Evolutionary conservation across 768 basidiomycete genomes (phyloP), one percentile per base, ranked within the genome.

Genomic region (Termitomyces sp.): DNA sequence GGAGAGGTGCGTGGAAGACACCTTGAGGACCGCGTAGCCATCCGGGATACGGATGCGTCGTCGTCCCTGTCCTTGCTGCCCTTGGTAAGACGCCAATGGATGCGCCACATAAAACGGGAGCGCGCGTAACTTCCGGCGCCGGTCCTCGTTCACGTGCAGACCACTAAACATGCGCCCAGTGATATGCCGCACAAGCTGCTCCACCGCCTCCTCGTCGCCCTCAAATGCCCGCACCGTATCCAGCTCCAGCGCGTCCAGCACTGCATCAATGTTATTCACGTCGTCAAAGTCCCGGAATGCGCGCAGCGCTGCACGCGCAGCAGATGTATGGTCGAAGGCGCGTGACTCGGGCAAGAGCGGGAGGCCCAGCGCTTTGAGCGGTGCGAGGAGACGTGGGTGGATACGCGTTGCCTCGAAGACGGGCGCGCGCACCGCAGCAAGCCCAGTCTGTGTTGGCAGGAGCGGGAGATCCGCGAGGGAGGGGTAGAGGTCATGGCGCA

Each of bases 361-460:
- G 1, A 79, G 58, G 0, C 71, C 71, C 1, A 78, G 57, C 8
- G 55, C 43, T 35, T 64, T 60, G 14, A 78, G 64, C 7, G 64
- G 55, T 2, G 55, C 43, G 2, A 68, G 54, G 10, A 66, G 59
- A 1, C 52, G 26, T 0, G 67, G 65, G 42, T 72, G 69, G 2
- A 64, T 62, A 14, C 61, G 65, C 0, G 58, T 47, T 0, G 64
- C 54, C 6, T 64, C 61, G 57, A 78, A 79, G 4, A 78, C 59
- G 0, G 66, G 56, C 0, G 63, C 54, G 0, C 64, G 58, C 2
- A 66, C 63, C 1, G 63, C 61, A 32, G 66, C 66, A 1, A 77
- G 55, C 7, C 71, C 70, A 6, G 61, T 57, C 16, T 62, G 63
- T 0, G 74, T 71, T 1, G 78, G 78, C 6, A 79, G 63, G 12